phyloP scores from a whole-genome alignment of 2,329 filamentous ascomycete genomes.

The Arachnomyces sp. region DNA sequence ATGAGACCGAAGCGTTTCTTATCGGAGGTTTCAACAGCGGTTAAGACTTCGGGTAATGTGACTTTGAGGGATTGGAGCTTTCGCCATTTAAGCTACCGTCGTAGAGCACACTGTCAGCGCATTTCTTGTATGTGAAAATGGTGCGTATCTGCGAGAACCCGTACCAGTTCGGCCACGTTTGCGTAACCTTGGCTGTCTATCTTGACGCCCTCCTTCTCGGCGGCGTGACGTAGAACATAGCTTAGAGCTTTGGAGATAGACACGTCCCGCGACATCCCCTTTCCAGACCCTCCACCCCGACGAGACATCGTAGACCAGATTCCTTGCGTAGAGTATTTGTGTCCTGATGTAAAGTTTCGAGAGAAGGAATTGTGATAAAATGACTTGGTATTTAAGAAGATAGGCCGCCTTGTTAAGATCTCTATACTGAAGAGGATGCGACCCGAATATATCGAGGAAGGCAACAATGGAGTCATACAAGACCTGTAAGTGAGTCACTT shows the following conservation, averaged over 20 bases:
- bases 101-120: too few species aligned
- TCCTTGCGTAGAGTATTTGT: too few species aligned
- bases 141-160: slow-evolving; percentile 23
- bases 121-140: too few species aligned
- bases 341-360: too few species aligned
- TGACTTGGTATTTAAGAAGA: too few species aligned
- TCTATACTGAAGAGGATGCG: too few species aligned
- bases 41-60: slow-evolving; percentile 66
- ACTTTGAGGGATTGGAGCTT: slow-evolving; percentile 61
- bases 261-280: slow-evolving; percentile 22
- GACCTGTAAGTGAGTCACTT: too few species aligned
- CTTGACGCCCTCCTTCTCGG: slow-evolving; percentile 51
- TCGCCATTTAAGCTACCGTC: slow-evolving; percentile 49
- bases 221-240: slow-evolving; percentile 53
- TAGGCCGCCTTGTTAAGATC: too few species aligned
- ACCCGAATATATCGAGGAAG: too few species aligned
- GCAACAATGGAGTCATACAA: too few species aligned
- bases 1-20: slow-evolving; percentile 88
- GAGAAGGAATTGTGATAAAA: too few species aligned
- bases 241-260: slow-evolving; percentile 36
- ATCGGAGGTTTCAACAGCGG: slow-evolving; percentile 65
- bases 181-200: slow-evolving; percentile 55
- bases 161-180: slow-evolving; percentile 51
- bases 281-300: slow-evolving; percentile 3
- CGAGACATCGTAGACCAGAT: slow-evolving; percentile 4